phyloP scores from a whole-genome alignment of 208 protist genomes.

The Histomonas meleagridis region DNA sequence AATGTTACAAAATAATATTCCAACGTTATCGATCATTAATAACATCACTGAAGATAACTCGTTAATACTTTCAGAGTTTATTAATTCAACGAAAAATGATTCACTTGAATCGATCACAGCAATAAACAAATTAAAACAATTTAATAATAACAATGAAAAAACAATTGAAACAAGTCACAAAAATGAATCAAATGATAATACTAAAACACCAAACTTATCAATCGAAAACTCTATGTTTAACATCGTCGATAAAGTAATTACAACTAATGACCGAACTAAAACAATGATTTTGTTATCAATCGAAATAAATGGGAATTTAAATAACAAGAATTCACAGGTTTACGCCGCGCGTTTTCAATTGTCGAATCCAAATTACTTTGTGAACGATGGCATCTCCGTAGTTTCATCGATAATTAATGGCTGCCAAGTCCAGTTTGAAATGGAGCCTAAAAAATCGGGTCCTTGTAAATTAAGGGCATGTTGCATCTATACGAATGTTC shows the following conservation, averaged over 20 bases:
- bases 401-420: not conserved
- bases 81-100: not conserved
- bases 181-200: not conserved
- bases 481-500: not conserved
- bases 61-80: too few relatives aligned
- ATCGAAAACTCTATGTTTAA: not conserved
- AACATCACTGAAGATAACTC: not conserved
- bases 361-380: not conserved
- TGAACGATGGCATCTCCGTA: not conserved
- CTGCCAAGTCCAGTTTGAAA: not conserved
- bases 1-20: not conserved
- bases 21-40: not conserved
- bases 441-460: not conserved
- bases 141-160: not conserved
- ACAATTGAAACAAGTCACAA: not conserved
- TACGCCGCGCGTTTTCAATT: not conserved
- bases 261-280: not conserved
- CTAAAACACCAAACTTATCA: not conserved
- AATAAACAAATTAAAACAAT: not conserved
- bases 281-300: not conserved
- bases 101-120: too few relatives aligned
- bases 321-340: not conserved
- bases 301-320: too few relatives aligned
- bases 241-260: not conserved
- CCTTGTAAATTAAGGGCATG: not conserved